phyloP scores from a whole-genome alignment of 352 stramenopile genomes.

The Pythium aquatile region DNA sequence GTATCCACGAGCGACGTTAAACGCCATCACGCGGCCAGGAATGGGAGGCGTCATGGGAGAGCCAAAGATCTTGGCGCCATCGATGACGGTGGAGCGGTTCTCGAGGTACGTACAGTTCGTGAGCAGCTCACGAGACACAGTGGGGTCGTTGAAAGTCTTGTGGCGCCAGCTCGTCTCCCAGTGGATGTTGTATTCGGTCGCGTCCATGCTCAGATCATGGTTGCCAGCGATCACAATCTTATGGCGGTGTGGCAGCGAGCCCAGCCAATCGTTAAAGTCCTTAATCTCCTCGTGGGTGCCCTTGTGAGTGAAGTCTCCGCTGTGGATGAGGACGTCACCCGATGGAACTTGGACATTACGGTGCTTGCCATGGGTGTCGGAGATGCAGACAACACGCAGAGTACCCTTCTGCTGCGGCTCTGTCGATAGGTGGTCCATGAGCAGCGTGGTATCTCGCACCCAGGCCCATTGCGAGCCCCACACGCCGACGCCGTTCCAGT shows the following conservation, averaged over 20 bases:
- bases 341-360: slow-evolving; percentile 57
- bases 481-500: slow-evolving; percentile 65
- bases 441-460: slow-evolving; percentile 37
- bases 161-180: slow-evolving; percentile 66
- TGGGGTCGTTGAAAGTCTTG: slow-evolving; percentile 63
- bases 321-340: slow-evolving; percentile 88
- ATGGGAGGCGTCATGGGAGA: slow-evolving; percentile 79
- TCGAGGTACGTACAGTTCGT: slow-evolving; percentile 78
- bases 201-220: slow-evolving; percentile 80
- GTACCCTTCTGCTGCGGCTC: slow-evolving; percentile 49
- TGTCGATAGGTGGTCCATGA: slow-evolving; percentile 33
- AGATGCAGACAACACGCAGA: slow-evolving; percentile 77
- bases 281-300: slow-evolving; percentile 66
- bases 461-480: slow-evolving; percentile 45
- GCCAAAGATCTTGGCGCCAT: slow-evolving; percentile 74
- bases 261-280: slow-evolving; percentile 80
- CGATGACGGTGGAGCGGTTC: slow-evolving; percentile 63
- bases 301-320: slow-evolving; percentile 88
- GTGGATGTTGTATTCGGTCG: slow-evolving; percentile 56
- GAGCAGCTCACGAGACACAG: slow-evolving; percentile 45
- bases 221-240: slow-evolving; percentile 85
- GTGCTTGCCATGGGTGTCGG: slow-evolving; percentile 78
- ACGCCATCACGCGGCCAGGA: slow-evolving; percentile 62
- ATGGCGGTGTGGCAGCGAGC: slow-evolving; percentile 62
- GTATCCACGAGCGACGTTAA: slow-evolving; percentile 66